Evolutionary conservation across 225 moss, liverwort and hornwort genomes (phyloP), one percentile per base, ranked within the genome.

Genomic region (Pseudoscleropodium purum): DNA sequence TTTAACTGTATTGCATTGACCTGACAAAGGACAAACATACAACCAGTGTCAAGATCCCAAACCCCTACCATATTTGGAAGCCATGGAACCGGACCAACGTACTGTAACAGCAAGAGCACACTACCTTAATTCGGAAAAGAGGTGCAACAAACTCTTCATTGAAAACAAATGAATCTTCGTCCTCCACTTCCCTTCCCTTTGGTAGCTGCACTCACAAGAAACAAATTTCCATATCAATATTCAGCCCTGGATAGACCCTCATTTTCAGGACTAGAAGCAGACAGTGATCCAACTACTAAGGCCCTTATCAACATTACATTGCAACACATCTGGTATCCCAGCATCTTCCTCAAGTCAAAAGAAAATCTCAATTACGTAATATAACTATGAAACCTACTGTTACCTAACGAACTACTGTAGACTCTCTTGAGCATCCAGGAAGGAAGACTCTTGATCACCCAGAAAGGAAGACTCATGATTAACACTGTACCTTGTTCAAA

Each of bases 1-100:
- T 99, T 99, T 90, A 99, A 88, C 85, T 99, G 98, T 84, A 99
- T 99, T 49, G 98, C 98, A 91, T 99, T 99, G 43, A 99, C 97
- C 98, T 99, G 89, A 82, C 57, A 69, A 76, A 17, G 30, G n/a
- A 79, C 79, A 66, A 87, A 80, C 67, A 83, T 45, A 52, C 18
- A 75, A 57, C 88, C 79, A 86, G 51, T 83, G 73, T 77, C 31
- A 63, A 81, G 67, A 80, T 88, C 62, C 68, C 47, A 65, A 83
- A 64, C 49, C 33, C 15, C 64, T 63, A 49, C 64, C 34, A 64
- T 64, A 64, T 17, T 65, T 16, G 16, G 5, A 65, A 65, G 65
- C 25, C 45, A 64, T 11, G 17, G 36, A 79, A 59, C 52, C 60
- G 36, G 41, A 82, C 36, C 43, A 80, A 79, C 47, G 11, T 6